Conservation (phyloP, 805 yeast genomes). For the Pichia kluyveri region DNA sequence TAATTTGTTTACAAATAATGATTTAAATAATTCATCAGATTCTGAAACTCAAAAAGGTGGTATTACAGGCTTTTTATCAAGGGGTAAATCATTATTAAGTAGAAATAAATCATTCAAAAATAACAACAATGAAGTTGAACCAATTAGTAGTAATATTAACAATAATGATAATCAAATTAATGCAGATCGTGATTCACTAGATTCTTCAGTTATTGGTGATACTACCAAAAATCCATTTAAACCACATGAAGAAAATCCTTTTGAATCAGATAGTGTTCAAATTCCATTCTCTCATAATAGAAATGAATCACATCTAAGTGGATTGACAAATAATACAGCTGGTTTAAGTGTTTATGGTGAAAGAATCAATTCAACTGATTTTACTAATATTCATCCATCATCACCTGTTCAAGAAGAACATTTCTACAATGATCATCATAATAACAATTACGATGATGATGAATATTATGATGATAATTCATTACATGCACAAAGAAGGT, state of each 20-base stretch:
- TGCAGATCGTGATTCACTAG: neutral
- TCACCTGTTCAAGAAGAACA: neutral
- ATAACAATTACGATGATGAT: neutral
- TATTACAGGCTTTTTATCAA: constrained; percentile 33
- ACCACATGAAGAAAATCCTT: constrained; percentile 1
- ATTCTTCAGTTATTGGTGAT: neutral
- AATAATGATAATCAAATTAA: neutral
- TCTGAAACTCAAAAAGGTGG: constrained; percentile 13
- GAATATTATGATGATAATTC: neutral
- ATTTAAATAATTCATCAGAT: neutral
- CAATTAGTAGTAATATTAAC: neutral
- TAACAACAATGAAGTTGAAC: neutral
- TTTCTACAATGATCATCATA: too few species aligned
- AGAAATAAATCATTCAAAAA: constrained; percentile 10
- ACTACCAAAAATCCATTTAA: constrained; percentile 1
- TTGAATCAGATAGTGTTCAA: neutral
- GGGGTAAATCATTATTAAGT: constrained; percentile 31
- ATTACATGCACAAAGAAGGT: neutral
- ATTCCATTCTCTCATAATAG: neutral
- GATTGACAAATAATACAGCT: constrained; percentile 1
- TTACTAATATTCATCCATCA: neutral
- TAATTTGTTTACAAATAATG: neutral
- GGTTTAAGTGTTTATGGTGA: constrained; percentile 8
- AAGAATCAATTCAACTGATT: constrained; percentile 2
- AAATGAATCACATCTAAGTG: constrained; percentile 3